Conservation (phyloP, 2,329 filamentous ascomycete genomes). For the Thermoascus crustaceus region DNA sequence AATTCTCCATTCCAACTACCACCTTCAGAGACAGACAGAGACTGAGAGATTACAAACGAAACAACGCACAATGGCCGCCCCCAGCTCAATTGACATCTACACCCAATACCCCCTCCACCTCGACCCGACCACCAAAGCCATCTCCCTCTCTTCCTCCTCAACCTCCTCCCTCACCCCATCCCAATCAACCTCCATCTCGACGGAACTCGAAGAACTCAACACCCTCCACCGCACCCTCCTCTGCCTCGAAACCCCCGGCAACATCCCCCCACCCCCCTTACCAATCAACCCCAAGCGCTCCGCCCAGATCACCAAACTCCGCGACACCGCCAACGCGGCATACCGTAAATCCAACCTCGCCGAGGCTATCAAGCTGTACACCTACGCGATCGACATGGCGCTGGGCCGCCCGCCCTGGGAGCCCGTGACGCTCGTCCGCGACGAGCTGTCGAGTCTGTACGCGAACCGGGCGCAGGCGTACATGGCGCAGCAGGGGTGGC, state of each 20-base stretch:
- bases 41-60: neutral
- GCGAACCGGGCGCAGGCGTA: constrained; percentile 84
- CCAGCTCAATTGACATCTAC: constrained; percentile 45
- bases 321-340: constrained; percentile 74
- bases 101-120: constrained; percentile 72
- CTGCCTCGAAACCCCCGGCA: constrained; percentile 52
- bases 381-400: constrained; percentile 84
- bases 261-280: constrained; percentile 74
- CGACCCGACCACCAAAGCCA: constrained; percentile 71
- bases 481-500: constrained; percentile 75
- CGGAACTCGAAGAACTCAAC: constrained; percentile 69
- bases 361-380: constrained; percentile 75
- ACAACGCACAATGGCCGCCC: constrained; percentile 18
- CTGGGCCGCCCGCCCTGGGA: constrained; percentile 78
- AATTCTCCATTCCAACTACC: too few relatives aligned
- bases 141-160: constrained; percentile 45
- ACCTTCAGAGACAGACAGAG: constrained; percentile 3
- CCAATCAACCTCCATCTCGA: constrained; percentile 45
- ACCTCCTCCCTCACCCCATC: constrained; percentile 37
- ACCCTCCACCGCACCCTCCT: constrained; percentile 65
- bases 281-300: constrained; percentile 89
- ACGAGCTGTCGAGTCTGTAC: constrained; percentile 73
- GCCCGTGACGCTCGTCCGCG: constrained; percentile 69
- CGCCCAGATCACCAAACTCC: constrained; percentile 80
- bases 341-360: constrained; percentile 68